phyloP scores from a whole-genome alignment of 345 rosid species.

The Viola odorata region DNA sequence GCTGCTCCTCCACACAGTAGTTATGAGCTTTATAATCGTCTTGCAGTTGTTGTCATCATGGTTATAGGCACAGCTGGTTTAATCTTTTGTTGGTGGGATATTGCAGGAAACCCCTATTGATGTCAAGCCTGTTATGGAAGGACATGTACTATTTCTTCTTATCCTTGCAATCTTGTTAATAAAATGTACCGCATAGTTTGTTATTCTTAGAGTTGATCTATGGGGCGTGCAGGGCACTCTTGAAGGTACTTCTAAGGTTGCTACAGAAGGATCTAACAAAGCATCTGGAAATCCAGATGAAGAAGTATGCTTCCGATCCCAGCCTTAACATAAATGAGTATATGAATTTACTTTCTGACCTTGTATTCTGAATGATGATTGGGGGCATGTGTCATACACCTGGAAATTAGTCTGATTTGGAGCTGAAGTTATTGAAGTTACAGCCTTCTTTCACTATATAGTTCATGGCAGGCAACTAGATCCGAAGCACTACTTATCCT shows the following conservation, averaged over 20 bases:
- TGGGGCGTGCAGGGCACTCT: conserved; percentile 40
- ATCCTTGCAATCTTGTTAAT: conserved; percentile 7
- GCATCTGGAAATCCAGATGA: conserved; percentile 35
- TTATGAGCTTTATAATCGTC: too few species aligned
- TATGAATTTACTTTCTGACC: conserved; percentile 4
- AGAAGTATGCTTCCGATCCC: conserved; percentile 30
- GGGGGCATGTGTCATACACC: too few species aligned
- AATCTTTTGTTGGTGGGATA: conserved; percentile 14
- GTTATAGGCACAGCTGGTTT: conserved; percentile 3
- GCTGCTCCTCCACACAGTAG: too few species aligned
- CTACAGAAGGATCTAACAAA: conserved; percentile 21
- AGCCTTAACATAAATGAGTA: conserved; percentile 1
- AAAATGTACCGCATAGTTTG: background rate
- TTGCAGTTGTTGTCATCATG: background rate
- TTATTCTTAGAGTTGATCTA: conserved; percentile 16
- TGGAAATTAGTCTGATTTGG: too few species aligned
- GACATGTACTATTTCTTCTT: conserved; percentile 34
- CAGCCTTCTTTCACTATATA: too few species aligned
- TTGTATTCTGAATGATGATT: background rate
- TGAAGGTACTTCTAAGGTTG: conserved; percentile 33
- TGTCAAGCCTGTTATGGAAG: conserved; percentile 47
- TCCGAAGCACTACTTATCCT: background rate
- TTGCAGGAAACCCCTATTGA: conserved; percentile 46
- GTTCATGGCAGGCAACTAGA: too few species aligned
- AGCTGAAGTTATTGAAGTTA: too few species aligned